Percentiles rank a stretch among this genome's conserved stretches.
Conservation (phyloP, 129 eudicot genomes). For the Escallonia rubra region DNA sequence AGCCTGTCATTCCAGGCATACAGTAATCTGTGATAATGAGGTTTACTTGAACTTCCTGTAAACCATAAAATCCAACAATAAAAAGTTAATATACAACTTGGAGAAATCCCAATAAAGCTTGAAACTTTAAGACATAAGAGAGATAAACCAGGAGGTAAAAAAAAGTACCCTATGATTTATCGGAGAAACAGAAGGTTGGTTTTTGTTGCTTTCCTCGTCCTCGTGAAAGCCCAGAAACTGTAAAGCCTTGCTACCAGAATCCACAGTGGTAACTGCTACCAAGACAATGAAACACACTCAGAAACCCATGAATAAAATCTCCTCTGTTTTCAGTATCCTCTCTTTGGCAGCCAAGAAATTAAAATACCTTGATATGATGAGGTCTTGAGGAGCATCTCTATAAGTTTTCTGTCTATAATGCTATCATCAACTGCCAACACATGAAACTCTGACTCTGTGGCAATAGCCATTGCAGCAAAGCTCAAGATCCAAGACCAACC, state of each 20-base stretch:
- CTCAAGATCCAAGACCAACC: slow-evolving; percentile 15
- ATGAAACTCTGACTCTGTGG: slow-evolving; percentile 76
- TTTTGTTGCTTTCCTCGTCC: slow-evolving; percentile 30
- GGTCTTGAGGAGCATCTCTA: slow-evolving; percentile 82
- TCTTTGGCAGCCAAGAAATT: neutral
- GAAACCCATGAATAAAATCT: neutral
- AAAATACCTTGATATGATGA: slow-evolving; percentile 63
- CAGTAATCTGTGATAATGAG: slow-evolving; percentile 93
- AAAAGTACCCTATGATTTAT: neutral
- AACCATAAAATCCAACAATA: slow-evolving; percentile 1
- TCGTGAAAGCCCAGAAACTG: slow-evolving; percentile 75
- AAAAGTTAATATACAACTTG: neutral
- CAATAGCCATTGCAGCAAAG: slow-evolving; percentile 51
- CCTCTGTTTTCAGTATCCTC: too few species aligned
- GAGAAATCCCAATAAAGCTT: neutral
- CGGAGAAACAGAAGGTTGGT: slow-evolving; percentile 51
- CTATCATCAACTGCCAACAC: slow-evolving; percentile 97
- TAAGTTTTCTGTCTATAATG: slow-evolving; percentile 78
- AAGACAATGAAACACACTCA: neutral
- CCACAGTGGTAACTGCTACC: slow-evolving; percentile 66
- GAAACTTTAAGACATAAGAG: neutral
- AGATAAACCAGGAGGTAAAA: neutral
- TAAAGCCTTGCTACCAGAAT: slow-evolving; percentile 86
- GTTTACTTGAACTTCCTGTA: slow-evolving; percentile 78
- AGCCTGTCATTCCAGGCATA: slow-evolving; percentile 99